A percentile compares a stretch with the other conserved stretches of the same genome.
phyloP scores from a whole-genome alignment of 2,329 filamentous ascomycete species.

The Cyphellophora attinorum region DNA sequence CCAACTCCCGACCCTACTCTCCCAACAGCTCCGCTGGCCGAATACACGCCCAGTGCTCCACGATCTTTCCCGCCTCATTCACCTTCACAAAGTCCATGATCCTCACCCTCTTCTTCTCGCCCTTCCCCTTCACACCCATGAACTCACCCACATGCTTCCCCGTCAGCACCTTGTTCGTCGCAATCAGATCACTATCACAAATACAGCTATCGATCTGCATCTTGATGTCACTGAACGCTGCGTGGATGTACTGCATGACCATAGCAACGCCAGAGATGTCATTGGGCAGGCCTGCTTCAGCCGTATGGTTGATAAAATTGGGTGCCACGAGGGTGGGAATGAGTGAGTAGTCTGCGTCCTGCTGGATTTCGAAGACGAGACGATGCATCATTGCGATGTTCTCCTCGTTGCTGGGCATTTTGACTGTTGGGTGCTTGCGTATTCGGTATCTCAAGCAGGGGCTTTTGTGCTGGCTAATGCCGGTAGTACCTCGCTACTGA shows the following conservation, averaged over 20 bases:
- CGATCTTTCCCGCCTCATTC: not conserved
- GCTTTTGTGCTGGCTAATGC: no score
- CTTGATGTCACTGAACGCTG: not conserved
- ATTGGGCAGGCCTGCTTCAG: not conserved
- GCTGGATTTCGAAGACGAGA: not conserved
- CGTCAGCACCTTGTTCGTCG: not conserved
- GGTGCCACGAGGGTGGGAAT: not conserved
- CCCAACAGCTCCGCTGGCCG: not conserved
- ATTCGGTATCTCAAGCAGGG: no score
- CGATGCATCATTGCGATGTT: not conserved
- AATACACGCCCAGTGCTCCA: not conserved
- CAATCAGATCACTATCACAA: not conserved
- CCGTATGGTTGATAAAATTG: not conserved
- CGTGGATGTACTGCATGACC: not conserved
- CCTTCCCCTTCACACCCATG: not conserved
- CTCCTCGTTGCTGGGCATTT: not conserved
- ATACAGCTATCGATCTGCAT: not conserved
- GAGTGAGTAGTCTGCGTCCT: not conserved
- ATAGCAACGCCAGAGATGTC: not conserved
- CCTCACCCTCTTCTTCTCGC: not conserved
- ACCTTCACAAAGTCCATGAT: conserved; percentile 1
- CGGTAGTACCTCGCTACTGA: no score
- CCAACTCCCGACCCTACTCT: no score
- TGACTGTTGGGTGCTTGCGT: not conserved
- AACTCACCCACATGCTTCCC: not conserved